These are phyloP conservation scores for Colletotrichum simmondsii DNA, from an alignment of 2,329 filamentous ascomycete genomes.

Conservation along the genomic window DNA sequence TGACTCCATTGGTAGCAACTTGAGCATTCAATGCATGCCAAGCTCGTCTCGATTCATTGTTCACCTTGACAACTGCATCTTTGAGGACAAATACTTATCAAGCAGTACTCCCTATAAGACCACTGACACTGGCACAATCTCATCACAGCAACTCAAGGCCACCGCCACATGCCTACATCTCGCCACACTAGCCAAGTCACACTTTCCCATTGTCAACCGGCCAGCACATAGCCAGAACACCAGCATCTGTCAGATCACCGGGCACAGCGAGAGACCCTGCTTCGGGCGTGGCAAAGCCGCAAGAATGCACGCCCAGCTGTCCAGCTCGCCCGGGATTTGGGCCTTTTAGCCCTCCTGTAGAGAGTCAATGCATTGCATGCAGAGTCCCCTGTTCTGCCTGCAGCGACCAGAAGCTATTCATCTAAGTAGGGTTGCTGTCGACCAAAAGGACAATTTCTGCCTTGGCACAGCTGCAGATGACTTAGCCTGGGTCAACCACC, in stretches of 20 bases:
- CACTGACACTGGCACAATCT: neutral
- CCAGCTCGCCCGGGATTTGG: neutral
- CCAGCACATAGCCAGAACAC: neutral
- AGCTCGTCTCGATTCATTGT: neutral
- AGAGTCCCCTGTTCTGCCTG: constrained; percentile 4
- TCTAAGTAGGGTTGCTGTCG: neutral
- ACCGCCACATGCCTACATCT: neutral
- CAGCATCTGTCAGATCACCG: neutral
- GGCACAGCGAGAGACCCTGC: neutral
- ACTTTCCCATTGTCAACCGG: neutral
- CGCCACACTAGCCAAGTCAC: neutral
- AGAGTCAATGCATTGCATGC: neutral
- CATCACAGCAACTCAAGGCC: neutral
- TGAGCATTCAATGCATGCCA: neutral
- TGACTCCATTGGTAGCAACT: neutral
- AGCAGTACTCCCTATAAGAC: neutral
- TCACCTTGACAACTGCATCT: neutral
- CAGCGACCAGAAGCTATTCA: neutral
- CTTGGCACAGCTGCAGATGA: constrained; percentile 8
- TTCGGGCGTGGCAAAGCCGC: neutral
- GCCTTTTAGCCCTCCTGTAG: neutral
- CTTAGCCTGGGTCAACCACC: neutral
- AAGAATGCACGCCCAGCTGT: constrained; percentile 1
- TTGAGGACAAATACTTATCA: too few species aligned
- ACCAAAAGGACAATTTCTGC: neutral